These are phyloP conservation scores for Citrullus mucosospermus DNA, from an alignment of 306 rosid species.

Conservation along the genomic window DNA sequence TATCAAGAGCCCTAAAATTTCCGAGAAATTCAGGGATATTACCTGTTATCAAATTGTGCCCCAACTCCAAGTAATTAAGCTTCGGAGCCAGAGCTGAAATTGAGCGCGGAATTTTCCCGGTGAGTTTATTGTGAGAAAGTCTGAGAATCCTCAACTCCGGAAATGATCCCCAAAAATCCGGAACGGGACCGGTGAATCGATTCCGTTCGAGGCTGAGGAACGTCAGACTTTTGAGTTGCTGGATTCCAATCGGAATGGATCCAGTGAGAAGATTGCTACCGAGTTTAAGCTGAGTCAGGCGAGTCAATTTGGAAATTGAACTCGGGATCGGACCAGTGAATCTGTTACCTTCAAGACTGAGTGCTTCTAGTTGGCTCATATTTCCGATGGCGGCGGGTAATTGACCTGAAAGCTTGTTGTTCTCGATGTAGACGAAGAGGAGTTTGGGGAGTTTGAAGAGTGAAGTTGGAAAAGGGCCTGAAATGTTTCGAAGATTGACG, in stretches of 20 bases:
- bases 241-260: constrained; percentile 26
- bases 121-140: constrained; percentile 40
- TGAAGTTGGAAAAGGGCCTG: constrained; percentile 48
- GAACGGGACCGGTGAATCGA: constrained; percentile 43
- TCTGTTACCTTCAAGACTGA: constrained; percentile 40
- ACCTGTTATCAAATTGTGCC: constrained; percentile 50
- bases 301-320: constrained; percentile 40
- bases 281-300: constrained; percentile 62
- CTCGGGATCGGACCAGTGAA: constrained; percentile 60
- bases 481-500: constrained; percentile 29
- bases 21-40: constrained; percentile 67
- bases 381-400: constrained; percentile 37
- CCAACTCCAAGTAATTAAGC: constrained; percentile 34
- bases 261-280: constrained; percentile 50
- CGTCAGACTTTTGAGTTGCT: constrained; percentile 26
- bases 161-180: constrained; percentile 38
- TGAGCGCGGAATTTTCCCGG: constrained; percentile 52
- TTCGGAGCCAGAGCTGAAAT: constrained; percentile 39
- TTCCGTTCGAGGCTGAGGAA: constrained; percentile 34
- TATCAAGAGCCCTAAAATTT: constrained; percentile 54
- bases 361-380: constrained; percentile 10
- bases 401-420: constrained; percentile 50
- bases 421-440: constrained; percentile 37
- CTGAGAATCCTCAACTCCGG: constrained; percentile 29
- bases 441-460: constrained; percentile 33